These are phyloP conservation scores for Aspergillus proliferans DNA, from an alignment of 2,329 filamentous ascomycete genomes.

Conservation along the genomic window DNA sequence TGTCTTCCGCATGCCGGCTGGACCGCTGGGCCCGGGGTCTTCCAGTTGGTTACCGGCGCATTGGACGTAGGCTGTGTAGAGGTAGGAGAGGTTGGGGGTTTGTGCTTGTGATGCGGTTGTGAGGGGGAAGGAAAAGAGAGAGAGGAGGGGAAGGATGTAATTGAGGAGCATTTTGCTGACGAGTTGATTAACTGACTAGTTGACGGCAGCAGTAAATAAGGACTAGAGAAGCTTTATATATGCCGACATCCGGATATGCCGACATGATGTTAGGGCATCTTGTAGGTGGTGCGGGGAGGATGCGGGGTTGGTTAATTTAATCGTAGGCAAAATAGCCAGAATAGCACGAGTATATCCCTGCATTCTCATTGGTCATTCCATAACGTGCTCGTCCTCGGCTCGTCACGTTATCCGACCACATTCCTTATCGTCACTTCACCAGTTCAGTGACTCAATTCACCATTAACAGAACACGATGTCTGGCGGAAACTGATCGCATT, in stretches of 20 bases:
- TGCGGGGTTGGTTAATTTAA: background rate
- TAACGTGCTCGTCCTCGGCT: background rate
- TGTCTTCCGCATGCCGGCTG: conserved; percentile 14
- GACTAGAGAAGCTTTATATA: background rate
- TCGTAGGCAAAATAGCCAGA: no score
- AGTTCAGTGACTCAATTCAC: background rate
- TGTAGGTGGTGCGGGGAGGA: background rate
- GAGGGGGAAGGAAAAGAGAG: background rate
- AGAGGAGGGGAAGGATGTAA: background rate
- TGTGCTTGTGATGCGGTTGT: background rate
- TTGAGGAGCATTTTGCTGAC: background rate
- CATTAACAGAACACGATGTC: conserved; percentile 1
- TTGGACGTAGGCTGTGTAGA: conserved; percentile 20
- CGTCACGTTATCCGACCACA: background rate
- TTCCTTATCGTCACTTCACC: background rate
- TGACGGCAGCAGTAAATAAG: background rate
- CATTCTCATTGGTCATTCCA: background rate
- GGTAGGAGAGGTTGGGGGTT: conserved; percentile 15
- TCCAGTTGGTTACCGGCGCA: conserved; percentile 15
- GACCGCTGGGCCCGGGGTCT: conserved; percentile 4
- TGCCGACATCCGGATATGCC: no score
- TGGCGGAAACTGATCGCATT: background rate
- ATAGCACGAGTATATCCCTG: background rate
- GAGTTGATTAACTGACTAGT: background rate
- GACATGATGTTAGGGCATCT: no score